phyloP scores from a whole-genome alignment of 176 grass and related monocot genomes.

The Carex cristatella region DNA sequence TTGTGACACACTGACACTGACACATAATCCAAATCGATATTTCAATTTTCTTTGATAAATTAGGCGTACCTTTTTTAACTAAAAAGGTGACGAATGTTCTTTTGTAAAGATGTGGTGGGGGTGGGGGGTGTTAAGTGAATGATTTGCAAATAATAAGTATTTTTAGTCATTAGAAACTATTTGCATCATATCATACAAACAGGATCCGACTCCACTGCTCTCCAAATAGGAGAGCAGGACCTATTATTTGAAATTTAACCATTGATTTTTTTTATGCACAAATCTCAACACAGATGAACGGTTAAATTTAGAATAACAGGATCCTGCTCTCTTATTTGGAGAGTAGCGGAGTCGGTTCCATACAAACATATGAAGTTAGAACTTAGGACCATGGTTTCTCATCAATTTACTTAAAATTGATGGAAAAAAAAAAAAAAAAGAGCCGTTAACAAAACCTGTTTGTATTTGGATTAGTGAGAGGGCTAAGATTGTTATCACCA shows the following conservation, averaged over 20 bases:
- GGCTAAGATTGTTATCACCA: constrained; percentile 14
- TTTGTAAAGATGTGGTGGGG: not conserved
- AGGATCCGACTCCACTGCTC: no score
- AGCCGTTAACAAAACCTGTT: constrained; percentile 4
- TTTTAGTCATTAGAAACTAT: not conserved
- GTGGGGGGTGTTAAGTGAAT: not conserved
- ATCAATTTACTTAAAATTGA: not conserved
- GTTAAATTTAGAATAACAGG: no score
- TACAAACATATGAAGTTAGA: not conserved
- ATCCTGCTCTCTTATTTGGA: no score
- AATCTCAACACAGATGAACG: no score
- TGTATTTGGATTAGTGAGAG: constrained; percentile 7
- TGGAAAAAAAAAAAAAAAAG: not conserved
- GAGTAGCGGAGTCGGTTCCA: no score
- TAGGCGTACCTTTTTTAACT: not conserved
- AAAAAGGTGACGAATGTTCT: not conserved
- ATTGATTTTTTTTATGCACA: no score
- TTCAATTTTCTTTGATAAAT: not conserved
- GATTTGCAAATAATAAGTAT: not conserved
- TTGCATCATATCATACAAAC: not conserved
- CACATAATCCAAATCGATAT: not conserved
- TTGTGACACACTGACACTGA: not conserved
- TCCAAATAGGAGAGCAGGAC: no score
- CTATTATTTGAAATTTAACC: no score
- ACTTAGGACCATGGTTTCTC: not conserved